Evolutionary conservation across 2,329 filamentous ascomycete genomes (phyloP).

Genomic region (Zymoseptoria ardabiliae): DNA sequence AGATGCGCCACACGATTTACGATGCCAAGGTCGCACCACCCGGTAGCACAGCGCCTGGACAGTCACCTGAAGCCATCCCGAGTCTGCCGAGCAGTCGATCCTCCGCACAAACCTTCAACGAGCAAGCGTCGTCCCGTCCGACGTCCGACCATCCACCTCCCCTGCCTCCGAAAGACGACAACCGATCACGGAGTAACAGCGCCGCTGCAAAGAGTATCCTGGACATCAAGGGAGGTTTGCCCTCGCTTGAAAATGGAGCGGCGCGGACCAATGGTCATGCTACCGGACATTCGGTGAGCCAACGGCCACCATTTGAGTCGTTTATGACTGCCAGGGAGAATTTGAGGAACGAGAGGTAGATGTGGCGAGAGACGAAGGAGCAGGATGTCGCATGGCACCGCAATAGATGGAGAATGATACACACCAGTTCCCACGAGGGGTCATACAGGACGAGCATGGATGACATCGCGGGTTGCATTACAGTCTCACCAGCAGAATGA

Average conservation of each 20-base stretch:
- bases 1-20: constrained; percentile 21
- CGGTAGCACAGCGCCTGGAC: constrained; percentile 7
- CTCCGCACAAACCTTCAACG: neutral
- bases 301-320: constrained; percentile 44
- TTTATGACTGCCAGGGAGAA: constrained; percentile 47
- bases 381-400: neutral
- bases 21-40: constrained; percentile 17
- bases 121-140: neutral
- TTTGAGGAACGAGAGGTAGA: neutral
- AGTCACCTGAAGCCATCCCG: neutral
- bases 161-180: constrained; percentile 6
- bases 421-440: neutral
- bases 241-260: neutral
- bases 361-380: neutral
- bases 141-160: neutral
- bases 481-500: neutral
- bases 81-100: constrained; percentile 1
- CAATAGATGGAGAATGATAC: neutral
- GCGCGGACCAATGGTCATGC: neutral
- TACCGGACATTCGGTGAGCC: constrained; percentile 2
- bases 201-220: neutral
- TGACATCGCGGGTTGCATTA: neutral
- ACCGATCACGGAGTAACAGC: neutral
- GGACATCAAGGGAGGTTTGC: neutral
- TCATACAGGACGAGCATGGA: neutral